Percentiles rank a stretch among this genome's conserved stretches.
Evolutionary conservation across 352 stramenopile species (phyloP).

Genomic region (Peronospora belbahrii): DNA sequence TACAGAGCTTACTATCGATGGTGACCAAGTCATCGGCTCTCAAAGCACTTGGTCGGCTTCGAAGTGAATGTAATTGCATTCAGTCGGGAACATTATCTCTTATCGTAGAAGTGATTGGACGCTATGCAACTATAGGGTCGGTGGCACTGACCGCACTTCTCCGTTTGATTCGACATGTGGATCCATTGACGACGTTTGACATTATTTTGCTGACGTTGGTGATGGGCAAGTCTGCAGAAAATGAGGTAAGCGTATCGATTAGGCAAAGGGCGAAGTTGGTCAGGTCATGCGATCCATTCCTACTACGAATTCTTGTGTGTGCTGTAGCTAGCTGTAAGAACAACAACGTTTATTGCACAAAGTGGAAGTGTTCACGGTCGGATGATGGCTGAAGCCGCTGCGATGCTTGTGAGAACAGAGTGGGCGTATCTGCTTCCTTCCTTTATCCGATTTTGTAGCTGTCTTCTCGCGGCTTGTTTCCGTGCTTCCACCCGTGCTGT

Average conservation of each 20-base stretch:
- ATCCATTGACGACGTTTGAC: slow-evolving; percentile 49
- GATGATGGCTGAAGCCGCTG: slow-evolving; percentile 25
- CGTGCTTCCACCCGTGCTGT: slow-evolving; percentile 21
- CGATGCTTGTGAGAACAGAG: slow-evolving; percentile 32
- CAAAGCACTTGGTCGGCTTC: slow-evolving; percentile 46
- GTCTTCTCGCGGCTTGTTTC: slow-evolving; percentile 42
- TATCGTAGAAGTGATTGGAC: slow-evolving; percentile 59
- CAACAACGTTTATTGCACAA: slow-evolving; percentile 34
- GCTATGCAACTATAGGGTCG: slow-evolving; percentile 47
- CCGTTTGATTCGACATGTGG: slow-evolving; percentile 33
- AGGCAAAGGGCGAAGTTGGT: neutral
- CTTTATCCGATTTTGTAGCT: slow-evolving; percentile 51
- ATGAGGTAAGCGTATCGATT: slow-evolving; percentile 28
- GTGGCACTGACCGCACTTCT: slow-evolving; percentile 40
- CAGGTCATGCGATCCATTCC: neutral
- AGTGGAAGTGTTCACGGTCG: slow-evolving; percentile 26
- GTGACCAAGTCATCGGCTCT: slow-evolving; percentile 39
- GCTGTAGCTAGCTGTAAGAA: slow-evolving; percentile 34
- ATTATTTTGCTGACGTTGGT: slow-evolving; percentile 53
- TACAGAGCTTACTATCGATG: slow-evolving; percentile 73
- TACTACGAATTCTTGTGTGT: neutral
- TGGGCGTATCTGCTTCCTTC: slow-evolving; percentile 37
- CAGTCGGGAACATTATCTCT: slow-evolving; percentile 41
- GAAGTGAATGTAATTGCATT: slow-evolving; percentile 54
- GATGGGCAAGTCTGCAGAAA: slow-evolving; percentile 55